Percentiles rank a stretch among this genome's conserved stretches.
Evolutionary conservation across 2,329 filamentous ascomycete species (phyloP).

Genomic region (Conoideocrella luteorostrata): DNA sequence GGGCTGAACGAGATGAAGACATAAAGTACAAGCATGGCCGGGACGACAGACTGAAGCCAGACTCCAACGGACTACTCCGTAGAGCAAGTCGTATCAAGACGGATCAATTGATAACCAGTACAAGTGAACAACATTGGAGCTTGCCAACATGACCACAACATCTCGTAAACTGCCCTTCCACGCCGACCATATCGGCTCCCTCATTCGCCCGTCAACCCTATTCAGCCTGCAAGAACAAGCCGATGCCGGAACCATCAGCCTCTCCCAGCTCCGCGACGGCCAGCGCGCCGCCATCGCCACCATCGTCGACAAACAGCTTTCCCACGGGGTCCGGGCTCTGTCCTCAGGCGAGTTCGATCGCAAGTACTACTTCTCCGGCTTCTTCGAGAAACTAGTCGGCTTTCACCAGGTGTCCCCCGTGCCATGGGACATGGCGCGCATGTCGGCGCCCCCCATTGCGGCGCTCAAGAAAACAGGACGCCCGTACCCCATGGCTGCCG

Average conservation of each 20-base stretch:
- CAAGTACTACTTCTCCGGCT: conserved; percentile 42
- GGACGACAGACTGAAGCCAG: too few species aligned
- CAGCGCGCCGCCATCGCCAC: conserved; percentile 59
- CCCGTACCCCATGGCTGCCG: conserved; percentile 31
- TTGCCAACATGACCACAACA: conserved; percentile 19
- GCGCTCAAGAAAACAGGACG: conserved; percentile 31
- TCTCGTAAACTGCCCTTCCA: conserved; percentile 52
- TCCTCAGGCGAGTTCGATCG: conserved; percentile 64
- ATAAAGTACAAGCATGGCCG: too few species aligned
- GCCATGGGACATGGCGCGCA: conserved; percentile 30
- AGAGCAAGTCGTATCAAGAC: too few species aligned
- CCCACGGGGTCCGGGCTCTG: conserved; percentile 55
- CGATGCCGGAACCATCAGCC: conserved; percentile 41
- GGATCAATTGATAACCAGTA: too few species aligned
- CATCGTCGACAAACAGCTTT: conserved; percentile 58
- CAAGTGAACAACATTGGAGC: too few species aligned
- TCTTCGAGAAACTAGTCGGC: conserved; percentile 40
- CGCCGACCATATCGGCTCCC: conserved; percentile 66
- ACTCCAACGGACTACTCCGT: too few species aligned
- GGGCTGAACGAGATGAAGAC: too few species aligned
- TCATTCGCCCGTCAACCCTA: conserved; percentile 59
- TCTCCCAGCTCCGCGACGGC: conserved; percentile 41
- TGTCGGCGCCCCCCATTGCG: conserved; percentile 32
- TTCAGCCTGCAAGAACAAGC: conserved; percentile 41
- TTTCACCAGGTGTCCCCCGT: conserved; percentile 32